Evolutionary conservation across 306 rosid species (phyloP).

Genomic region (Dalbergia cultrata): DNA sequence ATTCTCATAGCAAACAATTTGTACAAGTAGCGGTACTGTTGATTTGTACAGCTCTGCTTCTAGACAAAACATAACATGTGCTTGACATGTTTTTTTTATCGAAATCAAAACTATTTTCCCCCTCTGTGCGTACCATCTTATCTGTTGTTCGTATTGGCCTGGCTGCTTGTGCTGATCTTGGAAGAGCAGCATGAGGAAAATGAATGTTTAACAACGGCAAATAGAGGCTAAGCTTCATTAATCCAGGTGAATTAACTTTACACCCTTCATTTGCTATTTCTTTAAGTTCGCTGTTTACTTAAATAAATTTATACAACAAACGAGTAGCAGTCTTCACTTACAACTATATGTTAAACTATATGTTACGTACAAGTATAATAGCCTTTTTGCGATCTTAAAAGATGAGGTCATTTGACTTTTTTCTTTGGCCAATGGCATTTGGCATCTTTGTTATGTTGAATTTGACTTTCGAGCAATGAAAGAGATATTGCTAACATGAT

Average conservation of each 20-base stretch:
- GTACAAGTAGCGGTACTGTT: not conserved
- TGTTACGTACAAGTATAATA: not conserved
- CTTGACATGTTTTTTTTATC: not conserved
- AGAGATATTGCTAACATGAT: not conserved
- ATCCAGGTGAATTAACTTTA: not conserved
- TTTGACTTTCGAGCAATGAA: not conserved
- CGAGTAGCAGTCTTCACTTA: too few relatives aligned
- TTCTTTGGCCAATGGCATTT: not conserved
- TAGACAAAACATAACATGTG: constrained; percentile 44
- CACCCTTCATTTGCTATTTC: not conserved
- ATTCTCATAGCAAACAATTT: not conserved
- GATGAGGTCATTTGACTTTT: not conserved
- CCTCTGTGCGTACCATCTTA: not conserved
- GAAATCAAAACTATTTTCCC: not conserved
- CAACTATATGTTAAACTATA: not conserved
- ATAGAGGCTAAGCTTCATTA: not conserved
- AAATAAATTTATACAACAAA: not conserved
- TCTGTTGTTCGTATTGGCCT: not conserved
- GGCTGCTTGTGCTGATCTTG: not conserved
- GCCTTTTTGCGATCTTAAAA: not conserved
- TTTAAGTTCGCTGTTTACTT: not conserved
- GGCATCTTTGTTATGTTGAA: not conserved
- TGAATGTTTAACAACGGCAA: not conserved
- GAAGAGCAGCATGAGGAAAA: not conserved
- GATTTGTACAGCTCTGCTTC: constrained; percentile 3